Base-by-base conservation (phyloP, 164 flowering plant genomes). In the Sedum album region DNA sequence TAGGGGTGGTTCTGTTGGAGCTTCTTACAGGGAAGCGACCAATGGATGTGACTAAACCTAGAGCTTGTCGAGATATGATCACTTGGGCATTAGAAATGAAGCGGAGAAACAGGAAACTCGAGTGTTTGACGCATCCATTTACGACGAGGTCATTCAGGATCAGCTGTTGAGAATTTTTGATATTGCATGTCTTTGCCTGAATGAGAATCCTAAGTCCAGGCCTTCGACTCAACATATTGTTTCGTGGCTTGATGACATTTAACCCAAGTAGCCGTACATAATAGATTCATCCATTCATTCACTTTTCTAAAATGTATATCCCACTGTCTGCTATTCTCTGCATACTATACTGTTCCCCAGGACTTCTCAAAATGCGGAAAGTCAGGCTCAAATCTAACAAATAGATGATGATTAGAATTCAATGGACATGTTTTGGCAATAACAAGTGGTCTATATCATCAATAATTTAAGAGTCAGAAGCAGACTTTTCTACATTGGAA, bases 251-350 rank as follows among this genome's bases (percentile, higher is more conserved):
- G 46, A 38, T 9, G 46, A 65, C 14, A 21, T 65, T n/a, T 26
- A 42, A 18, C 18, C 67, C 18, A n/a, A 41, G 46, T 17, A 33
- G n/a, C n/a, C 38, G 39, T 21, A n/a, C 28, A 36, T 13, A 57
- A 73, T 44, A 5, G 18, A 69, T 74, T 76, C 5, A 76, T 72
- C 23, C 33, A 57, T 57, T 57, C 20, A 28, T 57, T 10, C 33
- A 26, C 28, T 57, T 17, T 13, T 57, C 62, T 3, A 44, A 44
- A 11, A 44, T 14, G 48, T 44, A 44, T 4, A 15, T 28, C 20
- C 17, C 28, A 25, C 60, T 21, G 30, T 10, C 60, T 11, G 62
- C 62, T 20, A 28, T 57, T 57, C 28, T 20, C 10, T 57, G n/a
- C 6, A 57, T 28, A 25, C 17, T 26, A 55, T 9, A 55, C 17